Evolutionary conservation across 176 grass and related monocot species (phyloP), one percentile per base, ranked within the genome.

Genomic region (Carex scoparia): DNA sequence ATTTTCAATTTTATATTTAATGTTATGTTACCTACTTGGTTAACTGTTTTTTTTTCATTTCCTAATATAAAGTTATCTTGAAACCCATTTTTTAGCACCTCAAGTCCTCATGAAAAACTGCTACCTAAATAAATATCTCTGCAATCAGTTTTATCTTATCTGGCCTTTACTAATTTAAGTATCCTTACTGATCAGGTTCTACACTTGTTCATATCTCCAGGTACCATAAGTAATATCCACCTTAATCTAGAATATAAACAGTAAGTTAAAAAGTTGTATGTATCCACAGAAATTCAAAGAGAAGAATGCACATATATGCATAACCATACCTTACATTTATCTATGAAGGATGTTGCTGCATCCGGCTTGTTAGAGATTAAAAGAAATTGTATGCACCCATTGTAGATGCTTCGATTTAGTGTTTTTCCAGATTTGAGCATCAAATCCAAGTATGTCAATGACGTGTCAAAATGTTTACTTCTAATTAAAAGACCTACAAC

Each of bases 281-380:
- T 58, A 81, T 70, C 15, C 58, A 30, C 31, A 77, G 60, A 54
- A 68, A 68, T 80, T 2, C 56, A 81, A 49, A 85, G 51, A 70
- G 48, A 61, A 65, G 69, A 62, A 51, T 61, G 60, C 37, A 31
- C 4, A 7, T 31, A 79, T 57, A 79, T 79, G 27, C 74, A 57
- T 58, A 55, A 76, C 48, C 71, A 46, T 94, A 96, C 97, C 97
- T 99, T 99, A 94, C 97, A 99, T 84, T 92, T 99, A 85, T 99
- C 93, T 91, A 96, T 88, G 58, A 99, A 86, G 81, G 91, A 96
- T 88, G 97, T 55, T 80, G 95, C 85, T 23, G 84, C 81, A 75
- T 96, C 90, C 61, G 95, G 85, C 82, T 89, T 94, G 68, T 92
- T 92, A 84, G 93, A 82, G 85, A 62, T 92, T 60, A 96, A 56